Evolutionary conservation across 2,329 filamentous ascomycete species (phyloP), one percentile per base, ranked within the genome.

Genomic region (Fusarium ambrosium): DNA sequence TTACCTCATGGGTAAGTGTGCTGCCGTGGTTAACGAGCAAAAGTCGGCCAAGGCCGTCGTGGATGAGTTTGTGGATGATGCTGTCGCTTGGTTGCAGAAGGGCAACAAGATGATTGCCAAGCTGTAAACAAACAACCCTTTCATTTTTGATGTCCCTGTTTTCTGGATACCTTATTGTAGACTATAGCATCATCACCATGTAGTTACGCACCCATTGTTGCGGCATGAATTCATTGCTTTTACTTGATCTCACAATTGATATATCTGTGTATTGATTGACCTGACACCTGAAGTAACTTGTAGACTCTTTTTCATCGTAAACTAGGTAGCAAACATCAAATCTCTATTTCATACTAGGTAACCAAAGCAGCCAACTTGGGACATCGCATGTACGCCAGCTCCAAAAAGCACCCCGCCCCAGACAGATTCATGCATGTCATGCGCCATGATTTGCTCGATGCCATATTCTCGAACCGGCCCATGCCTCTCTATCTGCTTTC

Each of bases 1-100:
- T 16, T 97, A 91, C 88, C 86, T 98, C 78, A 99, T 99, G 97
- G 97, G 97, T 84, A 97, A 98, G 89, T 96, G 94, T 71, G 94
- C 97, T 41, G 96, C 97, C 32, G 94, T 98, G 36, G 94, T 97
- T 66, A 97, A 96, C 81, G 95, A 98, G 87, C 93, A 92, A 88
- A 97, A 97, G 91, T 87, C 89, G 43, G 97, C 97, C 72, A 97
- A 95, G 90, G 94, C 85, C 20, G 96, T 99, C 71, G 93, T 99
- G 43, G 97, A 99, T 81, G 97, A 99, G 87, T 93, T 99, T 79
- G 94, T 99, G 73, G 85, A 87, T 62, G 95, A 97, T 81, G 97
- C 95, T 45, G 91, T 94, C 68, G 88, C 87, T 71, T 90, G 89
- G 83, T 83, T 98, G 78, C 87, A 92, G 82, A 90, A 88, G 80